Evolutionary conservation across 495 filamentous ascomycete species (phyloP), one percentile per base, ranked within the genome.

Genomic region (Antarctomyces pellizariae): DNA sequence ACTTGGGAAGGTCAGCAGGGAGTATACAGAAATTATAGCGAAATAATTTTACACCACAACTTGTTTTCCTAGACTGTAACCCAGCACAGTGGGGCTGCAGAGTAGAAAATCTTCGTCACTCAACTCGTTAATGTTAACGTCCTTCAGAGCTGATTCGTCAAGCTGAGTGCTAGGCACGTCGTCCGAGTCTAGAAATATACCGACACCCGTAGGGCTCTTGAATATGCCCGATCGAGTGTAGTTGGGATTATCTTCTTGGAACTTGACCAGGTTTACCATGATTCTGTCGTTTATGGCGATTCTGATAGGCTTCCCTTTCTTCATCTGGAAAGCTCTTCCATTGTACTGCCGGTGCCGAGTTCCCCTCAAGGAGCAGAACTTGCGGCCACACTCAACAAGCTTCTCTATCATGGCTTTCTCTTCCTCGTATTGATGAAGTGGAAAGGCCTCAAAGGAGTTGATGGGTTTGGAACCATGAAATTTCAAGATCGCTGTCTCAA

Each of bases 61-160:
- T 48, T 48, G 25, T 44, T 37, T 32, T 37, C n/a, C 36, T 18
- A 49, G 39, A 29, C 46, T 43, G 28, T 17, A 36, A 13, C 29
- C 23, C 27, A 46, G 32, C 25, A 48, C 34, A 23, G 33, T 41
- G 25, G 29, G 39, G 28, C 29, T 36, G 28, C 36, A 28, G 31
- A 46, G 30, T 25, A 49, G 30, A 11, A 45, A 42, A 37, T 42
- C 38, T 13, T 36, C 26, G 25, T 41, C 29, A 17, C 33, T 32
- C 25, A 47, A 28, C 10, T 33, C 19, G 10, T 25, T 28, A 13
- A 22, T 26, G 14, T 24, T 28, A 29, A 29, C 26, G 14, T 11
- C 16, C 13, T 29, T 20, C 26, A 14, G 7, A 7, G 17, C 26
- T 12, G 16, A 20, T 27, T 27, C 13, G 16, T 5, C 24, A 8